Conservation (phyloP, 257 asterid genomes). For the Osmanthus fragrans region DNA sequence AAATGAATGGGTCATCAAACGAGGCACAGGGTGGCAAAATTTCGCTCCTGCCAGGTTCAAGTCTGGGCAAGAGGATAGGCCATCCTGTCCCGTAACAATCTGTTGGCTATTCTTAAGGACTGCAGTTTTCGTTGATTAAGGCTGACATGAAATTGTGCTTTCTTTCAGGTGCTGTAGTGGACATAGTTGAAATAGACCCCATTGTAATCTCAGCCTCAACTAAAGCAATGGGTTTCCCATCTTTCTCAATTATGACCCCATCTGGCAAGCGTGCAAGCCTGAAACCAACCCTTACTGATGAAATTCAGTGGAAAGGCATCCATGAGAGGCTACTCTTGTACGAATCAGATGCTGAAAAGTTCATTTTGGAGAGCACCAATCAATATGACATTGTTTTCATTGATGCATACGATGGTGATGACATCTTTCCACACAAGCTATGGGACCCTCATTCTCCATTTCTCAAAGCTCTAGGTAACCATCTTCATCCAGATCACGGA, state of each 20-base stretch:
- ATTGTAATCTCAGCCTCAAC: constrained; percentile 76
- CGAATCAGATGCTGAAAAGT: constrained; percentile 74
- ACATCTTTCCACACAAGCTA: constrained; percentile 65
- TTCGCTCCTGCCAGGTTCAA: background rate
- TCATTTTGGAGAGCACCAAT: constrained; percentile 49
- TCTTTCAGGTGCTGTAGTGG: constrained; percentile 68
- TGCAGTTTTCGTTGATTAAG: background rate
- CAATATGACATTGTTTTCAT: constrained; percentile 68
- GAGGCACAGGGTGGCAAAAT: background rate
- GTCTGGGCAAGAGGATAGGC: background rate
- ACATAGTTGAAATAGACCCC: constrained; percentile 83
- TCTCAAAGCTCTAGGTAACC: constrained; percentile 48
- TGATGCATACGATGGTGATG: constrained; percentile 90
- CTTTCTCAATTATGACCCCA: constrained; percentile 56
- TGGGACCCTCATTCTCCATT: constrained; percentile 73
- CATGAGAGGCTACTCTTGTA: constrained; percentile 66
- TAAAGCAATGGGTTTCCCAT: constrained; percentile 89
- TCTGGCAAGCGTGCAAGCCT: constrained; percentile 46
- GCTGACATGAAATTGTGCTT: constrained; percentile 7
- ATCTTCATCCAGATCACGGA: constrained; percentile 77
- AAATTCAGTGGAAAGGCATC: constrained; percentile 71
- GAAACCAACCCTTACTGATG: constrained; percentile 41
- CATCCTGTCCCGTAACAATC: background rate
- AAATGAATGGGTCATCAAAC: background rate
- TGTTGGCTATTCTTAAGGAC: background rate